Conservation (phyloP, 2,329 filamentous ascomycete species). For the Leptographium wingfieldii region DNA sequence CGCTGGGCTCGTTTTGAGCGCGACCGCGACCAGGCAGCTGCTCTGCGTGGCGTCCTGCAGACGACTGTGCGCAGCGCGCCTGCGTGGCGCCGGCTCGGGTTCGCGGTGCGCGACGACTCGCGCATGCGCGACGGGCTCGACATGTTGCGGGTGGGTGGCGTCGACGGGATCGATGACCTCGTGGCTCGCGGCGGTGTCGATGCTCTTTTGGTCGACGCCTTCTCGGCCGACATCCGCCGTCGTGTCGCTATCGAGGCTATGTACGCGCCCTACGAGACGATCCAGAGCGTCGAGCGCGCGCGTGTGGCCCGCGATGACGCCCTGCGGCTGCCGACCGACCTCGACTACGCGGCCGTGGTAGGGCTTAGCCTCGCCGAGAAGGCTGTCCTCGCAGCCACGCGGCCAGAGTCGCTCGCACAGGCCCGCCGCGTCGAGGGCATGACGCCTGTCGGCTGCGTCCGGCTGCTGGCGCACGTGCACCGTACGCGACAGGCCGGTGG, state of each 20-base stretch:
- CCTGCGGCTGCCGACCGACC: constrained; percentile 54
- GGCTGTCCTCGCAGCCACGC: constrained; percentile 52
- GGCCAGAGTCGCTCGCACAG: constrained; percentile 79
- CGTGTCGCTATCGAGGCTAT: constrained; percentile 70
- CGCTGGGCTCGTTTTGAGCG: constrained; percentile 63
- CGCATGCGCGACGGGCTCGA: constrained; percentile 63
- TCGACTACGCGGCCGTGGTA: constrained; percentile 63
- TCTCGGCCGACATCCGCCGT: constrained; percentile 44
- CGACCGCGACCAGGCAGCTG: constrained; percentile 53
- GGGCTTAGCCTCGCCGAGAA: constrained; percentile 74
- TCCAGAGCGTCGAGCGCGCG: constrained; percentile 54
- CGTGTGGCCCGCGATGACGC: constrained; percentile 66
- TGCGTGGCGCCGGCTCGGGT: constrained; percentile 20
- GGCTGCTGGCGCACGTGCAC: constrained; percentile 51
- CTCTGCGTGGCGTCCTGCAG: constrained; percentile 47
- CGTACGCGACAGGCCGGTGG: constrained; percentile 14
- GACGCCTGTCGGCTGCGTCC: constrained; percentile 46
- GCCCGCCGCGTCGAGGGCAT: constrained; percentile 76
- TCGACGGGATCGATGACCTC: constrained; percentile 42
- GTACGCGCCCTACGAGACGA: constrained; percentile 76
- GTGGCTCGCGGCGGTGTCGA: constrained; percentile 39
- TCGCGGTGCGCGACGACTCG: constrained; percentile 17
- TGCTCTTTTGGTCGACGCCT: constrained; percentile 26
- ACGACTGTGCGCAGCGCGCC: constrained; percentile 3
- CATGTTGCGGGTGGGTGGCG: constrained; percentile 55